Base-by-base conservation (phyloP, 2,329 filamentous ascomycete genomes). In the Didymella arachidicola region DNA sequence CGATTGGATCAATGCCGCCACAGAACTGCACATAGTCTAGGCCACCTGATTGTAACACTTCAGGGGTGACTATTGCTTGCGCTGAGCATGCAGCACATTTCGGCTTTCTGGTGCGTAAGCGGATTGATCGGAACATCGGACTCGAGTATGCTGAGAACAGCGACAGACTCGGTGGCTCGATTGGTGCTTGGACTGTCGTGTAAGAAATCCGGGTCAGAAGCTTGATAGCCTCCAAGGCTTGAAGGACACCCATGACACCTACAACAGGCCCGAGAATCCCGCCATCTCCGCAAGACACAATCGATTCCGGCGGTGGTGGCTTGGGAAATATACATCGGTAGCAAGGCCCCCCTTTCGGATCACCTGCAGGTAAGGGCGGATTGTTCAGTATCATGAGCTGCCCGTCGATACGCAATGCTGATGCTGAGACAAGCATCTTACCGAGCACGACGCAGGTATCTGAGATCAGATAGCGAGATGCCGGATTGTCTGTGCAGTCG, bases 401-500 rank as follows among this genome's bases (percentile, higher is more conserved):
- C 2, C 95, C 95, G 57, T 97, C 93, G 0, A 89, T 92, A 18
- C 92, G 88, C 25, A 98, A 84, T 0, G 95, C 94, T 0, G 93
- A 96, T 1, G 94, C 95, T 3, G 93, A 97, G 12, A 98, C 86
- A 16, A 99, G 84, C 0, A 92, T 88, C 71, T 92, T 95, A 2
- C 83, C 79, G 0, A 93, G 82, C 4, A 97, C 81, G 10, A 97
- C 90, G 67, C 92, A 96, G 16, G 90, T 86, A 73, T 99, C 95
- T 0, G 92, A 97, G 64, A 98, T 91, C 44, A 98, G 85, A 75
- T 99, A 98, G 42, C 95, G 90, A 0, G 92, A 91, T 1, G 91
- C 89, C 0, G 95, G 94, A 64, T 94, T 93, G 77, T 99, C 95
- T 10, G 94, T 98, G 75, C 95, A 99, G 77, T 99, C 95, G 12